Percentiles rank a stretch among this genome's conserved stretches.
Conservation (phyloP, 2,329 filamentous ascomycete genomes). For the Aureobasidium sp. region DNA sequence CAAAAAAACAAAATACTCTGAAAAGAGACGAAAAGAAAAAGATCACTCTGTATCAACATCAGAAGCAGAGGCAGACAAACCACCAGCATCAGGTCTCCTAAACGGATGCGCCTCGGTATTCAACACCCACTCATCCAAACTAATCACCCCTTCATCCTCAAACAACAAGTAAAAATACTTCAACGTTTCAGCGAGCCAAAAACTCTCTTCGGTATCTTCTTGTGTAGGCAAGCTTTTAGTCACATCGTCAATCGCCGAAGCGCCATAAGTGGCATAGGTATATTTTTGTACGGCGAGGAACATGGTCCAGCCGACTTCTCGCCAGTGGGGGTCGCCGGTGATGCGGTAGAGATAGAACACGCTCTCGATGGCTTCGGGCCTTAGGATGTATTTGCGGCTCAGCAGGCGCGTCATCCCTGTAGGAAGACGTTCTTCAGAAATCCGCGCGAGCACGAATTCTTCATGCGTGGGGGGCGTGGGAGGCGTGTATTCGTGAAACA, state of each 20-base stretch:
- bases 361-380: conserved; percentile 77
- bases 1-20: too few relatives aligned
- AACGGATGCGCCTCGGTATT: conserved; percentile 52
- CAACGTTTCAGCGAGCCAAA: conserved; percentile 80
- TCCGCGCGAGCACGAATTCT: conserved; percentile 27
- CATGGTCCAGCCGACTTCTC: conserved; percentile 82
- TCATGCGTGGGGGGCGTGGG: conserved; percentile 24
- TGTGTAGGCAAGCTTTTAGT: conserved; percentile 36
- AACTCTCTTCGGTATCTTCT: conserved; percentile 71
- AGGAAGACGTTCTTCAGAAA: conserved; percentile 35
- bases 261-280: conserved; percentile 59
- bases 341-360: conserved; percentile 89
- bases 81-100: conserved; percentile 28
- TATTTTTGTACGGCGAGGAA: conserved; percentile 63
- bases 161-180: conserved; percentile 90
- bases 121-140: conserved; percentile 61
- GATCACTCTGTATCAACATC: neutral
- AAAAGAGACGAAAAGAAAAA: neutral
- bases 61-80: neutral
- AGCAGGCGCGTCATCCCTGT: conserved; percentile 35
- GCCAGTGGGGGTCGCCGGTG: conserved; percentile 67
- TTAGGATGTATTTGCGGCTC: conserved; percentile 35
- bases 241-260: conserved; percentile 65
- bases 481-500: conserved; percentile 20
- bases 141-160: conserved; percentile 57